phyloP scores from a whole-genome alignment of 139 green algal genomes.

The Picochlorum sp. region DNA sequence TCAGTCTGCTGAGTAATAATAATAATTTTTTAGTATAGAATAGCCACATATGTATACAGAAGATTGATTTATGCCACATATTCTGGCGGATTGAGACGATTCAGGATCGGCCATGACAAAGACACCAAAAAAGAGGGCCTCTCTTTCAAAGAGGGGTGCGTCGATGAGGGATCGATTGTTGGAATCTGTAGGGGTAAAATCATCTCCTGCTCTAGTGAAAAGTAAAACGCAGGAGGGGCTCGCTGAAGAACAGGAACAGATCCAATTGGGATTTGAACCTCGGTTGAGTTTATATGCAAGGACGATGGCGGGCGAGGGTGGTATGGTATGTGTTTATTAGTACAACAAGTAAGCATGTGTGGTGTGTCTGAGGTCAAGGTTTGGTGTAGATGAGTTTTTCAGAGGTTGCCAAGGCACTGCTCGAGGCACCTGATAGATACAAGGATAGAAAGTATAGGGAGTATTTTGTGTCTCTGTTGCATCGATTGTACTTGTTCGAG shows the following conservation, averaged over 20 bases:
- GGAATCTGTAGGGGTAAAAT: slow-evolving; percentile 15
- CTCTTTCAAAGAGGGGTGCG: neutral
- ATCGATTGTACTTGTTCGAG: slow-evolving; percentile 25
- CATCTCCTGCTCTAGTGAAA: no score
- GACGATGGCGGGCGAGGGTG: no score
- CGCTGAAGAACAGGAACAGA: no score
- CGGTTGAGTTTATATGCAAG: no score
- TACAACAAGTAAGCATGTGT: no score
- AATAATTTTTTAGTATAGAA: neutral
- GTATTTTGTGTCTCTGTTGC: slow-evolving; percentile 10
- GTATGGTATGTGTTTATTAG: no score
- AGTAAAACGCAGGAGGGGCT: no score
- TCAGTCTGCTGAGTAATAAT: neutral
- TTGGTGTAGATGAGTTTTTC: slow-evolving; percentile 15
- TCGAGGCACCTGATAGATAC: slow-evolving; percentile 11
- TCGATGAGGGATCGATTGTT: slow-evolving; percentile 5
- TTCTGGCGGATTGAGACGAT: no score
- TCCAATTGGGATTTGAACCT: no score
- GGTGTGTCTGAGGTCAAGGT: no score
- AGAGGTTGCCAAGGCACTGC: slow-evolving; percentile 15
- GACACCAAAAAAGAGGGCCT: no score
- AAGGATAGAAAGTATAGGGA: slow-evolving; percentile 13
- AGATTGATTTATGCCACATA: neutral
- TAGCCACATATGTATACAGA: neutral
- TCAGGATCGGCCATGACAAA: no score